Conservation (phyloP, 495 filamentous ascomycete species). For the Trichoderma parareesei region DNA sequence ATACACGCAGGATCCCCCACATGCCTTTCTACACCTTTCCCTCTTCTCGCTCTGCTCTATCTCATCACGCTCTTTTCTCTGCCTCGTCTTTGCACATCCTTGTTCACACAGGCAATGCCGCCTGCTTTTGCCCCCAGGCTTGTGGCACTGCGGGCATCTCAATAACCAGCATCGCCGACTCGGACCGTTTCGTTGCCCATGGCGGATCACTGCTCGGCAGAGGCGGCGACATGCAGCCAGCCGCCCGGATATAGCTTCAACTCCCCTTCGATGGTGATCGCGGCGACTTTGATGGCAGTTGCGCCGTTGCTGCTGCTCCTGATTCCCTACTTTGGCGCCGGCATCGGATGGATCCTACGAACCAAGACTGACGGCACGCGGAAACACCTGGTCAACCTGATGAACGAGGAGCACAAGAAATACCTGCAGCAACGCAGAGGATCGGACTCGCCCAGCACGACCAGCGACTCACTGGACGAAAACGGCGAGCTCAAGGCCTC, state of each 20-base stretch:
- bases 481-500: conserved; percentile 39
- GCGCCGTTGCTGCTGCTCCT: conserved; percentile 24
- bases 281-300: conserved; percentile 10
- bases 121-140: not conserved
- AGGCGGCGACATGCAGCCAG: conserved; percentile 8
- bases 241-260: not conserved
- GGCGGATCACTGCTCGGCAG: conserved; percentile 6
- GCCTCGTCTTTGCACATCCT: no score
- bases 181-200: not conserved
- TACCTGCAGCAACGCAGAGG: conserved; percentile 28
- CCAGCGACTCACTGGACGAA: conserved; percentile 50
- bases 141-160: not conserved
- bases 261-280: not conserved
- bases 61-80: no score
- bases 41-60: not conserved
- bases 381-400: conserved; percentile 51
- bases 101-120: not conserved
- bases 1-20: conserved; percentile 5
- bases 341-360: conserved; percentile 57
- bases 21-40: not conserved
- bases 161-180: not conserved
- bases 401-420: conserved; percentile 51
- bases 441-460: conserved; percentile 22
- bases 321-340: conserved; percentile 32
- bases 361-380: conserved; percentile 58